Base-by-base conservation (phyloP, 2,329 filamentous ascomycete genomes). In the Phoma herbarum region DNA sequence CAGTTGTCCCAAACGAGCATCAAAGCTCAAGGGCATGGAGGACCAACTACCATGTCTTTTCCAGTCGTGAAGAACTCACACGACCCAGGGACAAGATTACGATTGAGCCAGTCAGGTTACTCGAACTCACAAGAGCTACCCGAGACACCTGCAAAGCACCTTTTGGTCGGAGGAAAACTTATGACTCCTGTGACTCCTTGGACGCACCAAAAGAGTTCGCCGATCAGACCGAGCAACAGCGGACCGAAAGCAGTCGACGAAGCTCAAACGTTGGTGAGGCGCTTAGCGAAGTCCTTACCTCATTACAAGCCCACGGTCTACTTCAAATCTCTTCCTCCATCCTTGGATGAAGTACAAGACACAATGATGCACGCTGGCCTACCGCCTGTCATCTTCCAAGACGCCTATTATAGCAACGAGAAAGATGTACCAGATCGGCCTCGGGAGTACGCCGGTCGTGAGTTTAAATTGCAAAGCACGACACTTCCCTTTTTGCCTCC, bases 381-480 rank as follows among this genome's bases (percentile, higher is more conserved):
- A 9, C 90, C 90, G 0, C 82, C 88, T 57, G 84, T 90, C 14
- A 84, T 97, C 47, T 96, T 97, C 63, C 91, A 93, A 75, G 88
- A 93, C 71, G 89, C 93, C 0, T 93, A 89, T 70, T 98, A 97
- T 73, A 91, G 93, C 66, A 84, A 91, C 26, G 92, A 96, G 61
- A 84, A 83, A 49, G 95, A 98, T 76, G 90, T 97, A 0, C 93
- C 93, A 12, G 84, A 89, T 37, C 85, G 89, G 52, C 78, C 84
- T 29, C 84, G 92, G 52, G 92, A 97, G 76, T 98, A 97, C 78
- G 94, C 91, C 7, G 94, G 94, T 3, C 88, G 88, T 66, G 91
- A 96, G 67, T 97, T 96, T 73, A 89, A 87, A 57, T 79, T 97
- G 7, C 85, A 88, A 68, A 90, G 93, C 59, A 87, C 85, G 52